Conservation (phyloP, 2,329 filamentous ascomycete species). For the Rosellinia necatrix region DNA sequence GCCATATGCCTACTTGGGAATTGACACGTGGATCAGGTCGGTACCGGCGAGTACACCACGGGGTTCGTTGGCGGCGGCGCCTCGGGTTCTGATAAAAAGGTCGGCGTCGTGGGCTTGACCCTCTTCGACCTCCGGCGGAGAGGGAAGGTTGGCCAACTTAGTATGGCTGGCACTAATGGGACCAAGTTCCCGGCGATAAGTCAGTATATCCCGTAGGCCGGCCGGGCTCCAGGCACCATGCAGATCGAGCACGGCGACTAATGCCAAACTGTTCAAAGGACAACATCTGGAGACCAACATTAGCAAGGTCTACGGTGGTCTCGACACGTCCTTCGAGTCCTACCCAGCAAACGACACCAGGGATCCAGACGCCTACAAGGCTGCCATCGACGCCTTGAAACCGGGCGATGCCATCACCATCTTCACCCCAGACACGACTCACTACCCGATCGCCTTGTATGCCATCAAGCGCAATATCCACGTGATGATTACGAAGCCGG, state of each 20-base stretch:
- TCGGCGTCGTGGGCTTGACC: constrained; percentile 88
- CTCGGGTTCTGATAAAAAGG: constrained; percentile 92
- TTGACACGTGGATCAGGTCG: constrained; percentile 59
- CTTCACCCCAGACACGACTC: constrained; percentile 92
- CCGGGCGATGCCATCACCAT: constrained; percentile 91
- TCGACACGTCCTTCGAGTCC: constrained; percentile 85
- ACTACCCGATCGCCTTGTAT: constrained; percentile 90
- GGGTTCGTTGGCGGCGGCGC: constrained; percentile 85
- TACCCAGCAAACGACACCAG: constrained; percentile 74
- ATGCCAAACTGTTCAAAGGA: constrained; percentile 50
- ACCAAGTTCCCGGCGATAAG: constrained; percentile 90
- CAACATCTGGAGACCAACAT: constrained; percentile 89
- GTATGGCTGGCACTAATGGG: constrained; percentile 89
- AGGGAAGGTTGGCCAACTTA: constrained; percentile 83
- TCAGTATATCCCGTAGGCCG: constrained; percentile 48
- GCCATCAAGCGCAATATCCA: constrained; percentile 87
- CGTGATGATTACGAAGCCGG: constrained; percentile 92
- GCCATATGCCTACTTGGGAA: constrained; percentile 10
- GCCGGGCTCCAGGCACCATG: neutral
- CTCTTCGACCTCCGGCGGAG: constrained; percentile 86
- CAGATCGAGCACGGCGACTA: neutral
- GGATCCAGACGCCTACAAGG: constrained; percentile 84
- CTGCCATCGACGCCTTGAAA: constrained; percentile 80
- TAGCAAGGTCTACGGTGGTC: constrained; percentile 80
- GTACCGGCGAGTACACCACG: constrained; percentile 96